Conservation (phyloP, 805 yeast genomes). For the Saccharomycopsis selenospora region DNA sequence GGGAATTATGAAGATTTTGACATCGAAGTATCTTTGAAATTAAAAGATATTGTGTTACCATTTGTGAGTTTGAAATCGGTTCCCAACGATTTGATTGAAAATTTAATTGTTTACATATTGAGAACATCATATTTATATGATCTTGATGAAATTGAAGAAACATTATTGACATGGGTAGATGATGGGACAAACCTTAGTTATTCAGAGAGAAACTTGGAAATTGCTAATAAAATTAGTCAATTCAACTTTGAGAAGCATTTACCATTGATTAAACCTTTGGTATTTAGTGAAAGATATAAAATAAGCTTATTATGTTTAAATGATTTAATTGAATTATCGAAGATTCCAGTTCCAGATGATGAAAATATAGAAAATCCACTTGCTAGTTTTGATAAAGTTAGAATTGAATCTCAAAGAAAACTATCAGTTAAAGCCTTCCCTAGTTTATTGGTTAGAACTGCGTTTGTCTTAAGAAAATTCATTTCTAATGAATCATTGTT, state of each 20-base stretch:
- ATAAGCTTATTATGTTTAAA: slow-evolving; percentile 52
- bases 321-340: slow-evolving; percentile 41
- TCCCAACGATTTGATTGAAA: slow-evolving; percentile 31
- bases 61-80: slow-evolving; percentile 29
- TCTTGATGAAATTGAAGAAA: slow-evolving; percentile 46
- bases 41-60: slow-evolving; percentile 38
- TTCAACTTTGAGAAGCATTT: slow-evolving; percentile 44
- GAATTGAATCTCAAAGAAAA: slow-evolving; percentile 21
- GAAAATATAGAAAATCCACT: neutral
- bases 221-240: slow-evolving; percentile 32
- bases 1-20: slow-evolving; percentile 38
- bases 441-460: slow-evolving; percentile 49
- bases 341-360: slow-evolving; percentile 19
- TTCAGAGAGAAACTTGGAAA: slow-evolving; percentile 27
- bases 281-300: slow-evolving; percentile 35
- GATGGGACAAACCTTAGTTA: neutral
- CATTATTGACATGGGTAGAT: slow-evolving; percentile 23
- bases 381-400: neutral
- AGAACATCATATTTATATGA: slow-evolving; percentile 52
- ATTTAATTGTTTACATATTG: slow-evolving; percentile 46
- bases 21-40: slow-evolving; percentile 35
- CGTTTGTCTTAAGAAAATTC: slow-evolving; percentile 55
- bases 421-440: slow-evolving; percentile 32
- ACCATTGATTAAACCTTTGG: slow-evolving; percentile 55
- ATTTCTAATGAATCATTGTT: slow-evolving; percentile 55